phyloP scores from a whole-genome alignment of 2,329 filamentous ascomycete species.

The Fusarium graminum region DNA sequence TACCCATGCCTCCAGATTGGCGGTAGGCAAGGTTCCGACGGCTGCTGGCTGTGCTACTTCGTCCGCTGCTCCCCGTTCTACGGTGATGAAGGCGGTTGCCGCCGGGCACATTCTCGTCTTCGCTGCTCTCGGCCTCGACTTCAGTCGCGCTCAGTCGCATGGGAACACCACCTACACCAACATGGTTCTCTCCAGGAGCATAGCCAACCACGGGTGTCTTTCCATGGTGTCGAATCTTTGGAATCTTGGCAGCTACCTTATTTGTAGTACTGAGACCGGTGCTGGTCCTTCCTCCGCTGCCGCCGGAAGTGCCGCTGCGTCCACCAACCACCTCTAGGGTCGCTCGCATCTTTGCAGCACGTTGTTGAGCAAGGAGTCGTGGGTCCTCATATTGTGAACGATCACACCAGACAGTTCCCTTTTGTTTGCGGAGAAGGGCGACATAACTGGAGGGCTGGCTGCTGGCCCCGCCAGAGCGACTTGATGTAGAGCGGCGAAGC shows the following conservation, averaged over 20 bases:
- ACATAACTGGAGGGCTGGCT: constrained; percentile 83
- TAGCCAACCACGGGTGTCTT: constrained; percentile 85
- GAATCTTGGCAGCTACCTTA: constrained; percentile 85
- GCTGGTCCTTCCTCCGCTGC: constrained; percentile 64
- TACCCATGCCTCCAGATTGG: constrained; percentile 61
- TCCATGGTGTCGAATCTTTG: constrained; percentile 90
- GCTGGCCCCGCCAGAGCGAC: constrained; percentile 72
- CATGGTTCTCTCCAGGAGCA: constrained; percentile 80
- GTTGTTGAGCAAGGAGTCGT: constrained; percentile 82
- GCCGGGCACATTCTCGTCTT: constrained; percentile 72
- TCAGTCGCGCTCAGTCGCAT: constrained; percentile 95
- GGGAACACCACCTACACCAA: constrained; percentile 82
- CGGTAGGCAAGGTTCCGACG: constrained; percentile 64
- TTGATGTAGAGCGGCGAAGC: constrained; percentile 82
- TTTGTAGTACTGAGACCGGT: constrained; percentile 72
- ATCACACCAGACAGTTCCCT: constrained; percentile 98
- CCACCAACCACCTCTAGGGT: constrained; percentile 84
- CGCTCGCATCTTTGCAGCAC: constrained; percentile 88
- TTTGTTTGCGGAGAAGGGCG: constrained; percentile 94
- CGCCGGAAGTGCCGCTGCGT: constrained; percentile 54
- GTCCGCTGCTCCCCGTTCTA: constrained; percentile 79
- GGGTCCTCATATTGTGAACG: constrained; percentile 93
- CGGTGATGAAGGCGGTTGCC: constrained; percentile 71
- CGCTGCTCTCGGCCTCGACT: constrained; percentile 88
- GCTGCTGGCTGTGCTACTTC: constrained; percentile 73